Conservation (phyloP, 768 basidiomycete species). For the Suillus discolor region DNA sequence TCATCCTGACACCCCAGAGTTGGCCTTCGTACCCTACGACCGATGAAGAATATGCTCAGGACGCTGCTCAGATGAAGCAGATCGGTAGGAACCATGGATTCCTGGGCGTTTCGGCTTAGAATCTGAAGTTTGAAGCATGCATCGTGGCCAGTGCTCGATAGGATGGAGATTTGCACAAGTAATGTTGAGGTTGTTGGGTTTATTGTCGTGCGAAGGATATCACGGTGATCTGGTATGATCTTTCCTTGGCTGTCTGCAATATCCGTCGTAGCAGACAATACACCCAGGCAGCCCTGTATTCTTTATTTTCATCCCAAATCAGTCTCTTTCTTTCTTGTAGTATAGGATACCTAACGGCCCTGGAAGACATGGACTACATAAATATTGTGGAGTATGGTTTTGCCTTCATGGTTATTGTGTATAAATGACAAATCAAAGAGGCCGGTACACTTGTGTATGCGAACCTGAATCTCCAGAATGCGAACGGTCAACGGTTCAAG, state of each 20-base stretch:
- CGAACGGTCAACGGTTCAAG: no score
- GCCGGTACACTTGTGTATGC: no score
- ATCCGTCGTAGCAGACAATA: not conserved
- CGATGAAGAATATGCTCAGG: not conserved
- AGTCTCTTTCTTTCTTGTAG: not conserved
- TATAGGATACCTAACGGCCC: no score
- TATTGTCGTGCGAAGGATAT: no score
- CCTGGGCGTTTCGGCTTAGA: not conserved
- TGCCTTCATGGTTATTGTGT: no score
- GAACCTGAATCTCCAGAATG: no score
- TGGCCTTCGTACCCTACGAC: not conserved
- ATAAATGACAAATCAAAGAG: no score
- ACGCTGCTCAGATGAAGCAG: no score
- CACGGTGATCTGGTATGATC: not conserved
- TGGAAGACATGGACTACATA: no score
- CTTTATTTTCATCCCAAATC: not conserved
- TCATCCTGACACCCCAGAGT: no score
- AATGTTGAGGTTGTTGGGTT: not conserved
- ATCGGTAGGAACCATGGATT: not conserved
- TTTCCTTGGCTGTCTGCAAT: not conserved
- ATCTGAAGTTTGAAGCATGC: not conserved
- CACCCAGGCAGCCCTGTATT: not conserved
- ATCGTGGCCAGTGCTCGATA: no score
- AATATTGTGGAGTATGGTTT: no score
- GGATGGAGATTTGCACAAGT: not conserved